Evolutionary conservation across 192 early-diverging fungal species (phyloP).

Genomic region (Entophlyctis helioformis): DNA sequence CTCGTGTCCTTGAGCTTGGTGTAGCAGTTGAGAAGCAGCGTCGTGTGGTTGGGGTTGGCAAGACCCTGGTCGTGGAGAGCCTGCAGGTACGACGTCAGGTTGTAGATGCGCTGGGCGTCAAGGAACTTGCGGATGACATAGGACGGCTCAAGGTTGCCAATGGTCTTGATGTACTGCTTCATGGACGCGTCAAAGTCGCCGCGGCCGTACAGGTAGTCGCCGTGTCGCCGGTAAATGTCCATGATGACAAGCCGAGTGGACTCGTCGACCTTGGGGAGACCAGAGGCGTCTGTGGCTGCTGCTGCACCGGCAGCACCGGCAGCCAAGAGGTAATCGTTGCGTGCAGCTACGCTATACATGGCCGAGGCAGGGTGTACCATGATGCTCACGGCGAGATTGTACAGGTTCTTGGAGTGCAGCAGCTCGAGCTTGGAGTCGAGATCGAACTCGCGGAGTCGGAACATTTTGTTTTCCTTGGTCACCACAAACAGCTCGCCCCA

Average conservation of each 20-base stretch:
- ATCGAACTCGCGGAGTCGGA: slow-evolving; percentile 78
- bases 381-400: slow-evolving; percentile 76
- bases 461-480: slow-evolving; percentile 64
- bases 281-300: neutral
- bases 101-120: slow-evolving; percentile 86
- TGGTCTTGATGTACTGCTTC: slow-evolving; percentile 83
- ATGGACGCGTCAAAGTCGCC: slow-evolving; percentile 81
- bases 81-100: slow-evolving; percentile 81
- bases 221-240: slow-evolving; percentile 89
- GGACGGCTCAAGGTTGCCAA: slow-evolving; percentile 85
- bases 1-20: slow-evolving; percentile 84
- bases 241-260: too few species aligned
- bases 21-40: slow-evolving; percentile 93
- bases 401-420: slow-evolving; percentile 82
- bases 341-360: too few species aligned
- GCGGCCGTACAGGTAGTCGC: slow-evolving; percentile 76
- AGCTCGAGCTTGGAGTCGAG: slow-evolving; percentile 77
- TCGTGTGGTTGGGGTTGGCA: slow-evolving; percentile 92
- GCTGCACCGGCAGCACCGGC: too few species aligned
- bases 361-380: too few species aligned
- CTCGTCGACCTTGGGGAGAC: neutral
- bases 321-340: too few species aligned
- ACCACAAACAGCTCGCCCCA: slow-evolving; percentile 87
- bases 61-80: slow-evolving; percentile 74
- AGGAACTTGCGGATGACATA: slow-evolving; percentile 96